phyloP scores from a whole-genome alignment of 208 protist species.

The Trypanosomatidae sp. region DNA sequence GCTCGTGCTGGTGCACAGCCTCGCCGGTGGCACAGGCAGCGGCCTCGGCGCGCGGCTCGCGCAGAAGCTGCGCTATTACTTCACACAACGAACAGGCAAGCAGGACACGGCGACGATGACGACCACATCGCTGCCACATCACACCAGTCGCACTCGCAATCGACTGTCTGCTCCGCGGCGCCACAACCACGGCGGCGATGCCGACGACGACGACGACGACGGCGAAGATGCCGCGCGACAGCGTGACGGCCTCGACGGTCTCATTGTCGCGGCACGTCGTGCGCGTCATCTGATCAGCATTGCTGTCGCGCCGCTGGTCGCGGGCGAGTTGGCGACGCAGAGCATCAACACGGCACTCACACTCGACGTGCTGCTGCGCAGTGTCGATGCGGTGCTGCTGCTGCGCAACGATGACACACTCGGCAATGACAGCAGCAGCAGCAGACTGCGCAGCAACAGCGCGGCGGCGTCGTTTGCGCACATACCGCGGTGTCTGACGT shows the following conservation, averaged over 20 bases:
- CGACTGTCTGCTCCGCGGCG: conserved; percentile 39
- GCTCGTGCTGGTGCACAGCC: conserved; percentile 71
- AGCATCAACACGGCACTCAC: conserved; percentile 67
- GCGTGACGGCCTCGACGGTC: conserved; percentile 55
- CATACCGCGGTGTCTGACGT: conserved; percentile 43
- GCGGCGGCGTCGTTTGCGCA: conserved; percentile 6
- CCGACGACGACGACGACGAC: conserved; percentile 18
- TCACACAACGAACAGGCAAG: too few species aligned
- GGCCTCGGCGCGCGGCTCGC: conserved; percentile 59
- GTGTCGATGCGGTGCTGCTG: conserved; percentile 48
- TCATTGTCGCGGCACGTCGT: conserved; percentile 52
- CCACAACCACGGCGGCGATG: conserved; percentile 2
- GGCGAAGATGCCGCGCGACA: conserved; percentile 34
- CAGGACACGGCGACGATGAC: neutral
- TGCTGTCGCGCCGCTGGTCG: conserved; percentile 45
- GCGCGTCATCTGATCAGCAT: conserved; percentile 55
- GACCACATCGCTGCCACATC: conserved; percentile 32
- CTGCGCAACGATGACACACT: conserved; percentile 75
- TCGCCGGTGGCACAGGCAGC: conserved; percentile 75
- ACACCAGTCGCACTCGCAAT: conserved; percentile 34
- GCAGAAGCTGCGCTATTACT: conserved; percentile 77
- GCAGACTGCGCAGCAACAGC: conserved; percentile 10
- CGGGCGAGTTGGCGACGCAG: conserved; percentile 65
- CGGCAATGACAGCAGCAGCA: neutral
- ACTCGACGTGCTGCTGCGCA: conserved; percentile 36